phyloP scores from a whole-genome alignment of 177 flowering plant species.

The Vitis hybrid region DNA sequence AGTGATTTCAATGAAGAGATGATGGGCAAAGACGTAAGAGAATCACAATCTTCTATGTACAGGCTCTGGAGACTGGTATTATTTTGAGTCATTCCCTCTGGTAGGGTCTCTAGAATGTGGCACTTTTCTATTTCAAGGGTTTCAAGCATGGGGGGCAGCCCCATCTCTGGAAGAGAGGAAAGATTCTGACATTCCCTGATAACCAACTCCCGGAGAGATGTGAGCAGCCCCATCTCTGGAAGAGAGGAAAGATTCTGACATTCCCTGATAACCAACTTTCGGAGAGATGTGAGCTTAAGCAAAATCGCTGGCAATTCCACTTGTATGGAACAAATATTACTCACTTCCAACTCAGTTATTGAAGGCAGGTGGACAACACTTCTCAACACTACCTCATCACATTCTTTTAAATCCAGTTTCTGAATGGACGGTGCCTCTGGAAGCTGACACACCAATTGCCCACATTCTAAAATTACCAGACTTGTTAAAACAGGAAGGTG shows the following conservation, averaged over 20 bases:
- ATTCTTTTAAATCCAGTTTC: background rate
- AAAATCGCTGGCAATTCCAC: too few relatives aligned
- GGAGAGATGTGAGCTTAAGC: too few relatives aligned
- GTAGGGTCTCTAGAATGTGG: background rate
- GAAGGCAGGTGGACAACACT: too few relatives aligned
- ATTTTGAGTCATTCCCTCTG: background rate
- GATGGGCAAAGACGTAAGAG: too few relatives aligned
- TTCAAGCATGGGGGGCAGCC: constrained; percentile 4
- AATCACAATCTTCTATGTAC: background rate
- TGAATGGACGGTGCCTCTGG: background rate
- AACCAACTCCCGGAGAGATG: too few relatives aligned
- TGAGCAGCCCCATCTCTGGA: too few relatives aligned
- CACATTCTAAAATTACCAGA: background rate
- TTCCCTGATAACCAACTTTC: too few relatives aligned
- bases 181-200: too few relatives aligned
- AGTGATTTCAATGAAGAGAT: too few relatives aligned
- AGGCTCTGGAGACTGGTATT: background rate
- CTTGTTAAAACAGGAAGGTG: constrained; percentile 6
- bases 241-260: too few relatives aligned
- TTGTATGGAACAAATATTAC: too few relatives aligned
- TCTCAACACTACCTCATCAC: background rate
- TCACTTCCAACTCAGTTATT: too few relatives aligned
- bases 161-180: background rate
- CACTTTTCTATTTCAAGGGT: background rate
- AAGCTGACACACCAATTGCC: background rate